Evolutionary conservation across 179 eudicot species (phyloP).

Genomic region (Beta corolliflora): DNA sequence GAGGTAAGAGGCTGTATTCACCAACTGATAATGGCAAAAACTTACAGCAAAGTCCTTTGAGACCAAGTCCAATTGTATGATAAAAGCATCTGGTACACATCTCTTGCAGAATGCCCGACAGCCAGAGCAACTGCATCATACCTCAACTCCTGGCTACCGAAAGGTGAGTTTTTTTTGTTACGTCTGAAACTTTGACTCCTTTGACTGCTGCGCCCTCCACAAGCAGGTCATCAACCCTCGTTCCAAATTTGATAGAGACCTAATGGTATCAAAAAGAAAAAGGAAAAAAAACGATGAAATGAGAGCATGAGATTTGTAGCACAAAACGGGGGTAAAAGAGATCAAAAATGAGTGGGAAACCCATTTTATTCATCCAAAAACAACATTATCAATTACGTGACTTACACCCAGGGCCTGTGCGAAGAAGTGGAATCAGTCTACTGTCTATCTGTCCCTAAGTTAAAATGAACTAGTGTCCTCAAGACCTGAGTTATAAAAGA

Average conservation of each 20-base stretch:
- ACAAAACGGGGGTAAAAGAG: not conserved
- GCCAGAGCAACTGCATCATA: conserved; percentile 94
- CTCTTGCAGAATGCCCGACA: conserved; percentile 97
- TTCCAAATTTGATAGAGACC: conserved; percentile 86
- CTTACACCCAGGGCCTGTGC: conserved; percentile 81
- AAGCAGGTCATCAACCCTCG: conserved; percentile 89
- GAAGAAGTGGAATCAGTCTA: conserved; percentile 85
- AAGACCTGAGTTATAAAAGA: conserved; percentile 53
- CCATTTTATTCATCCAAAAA: not conserved
- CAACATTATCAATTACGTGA: conserved; percentile 5
- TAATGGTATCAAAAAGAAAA: conserved; percentile 26
- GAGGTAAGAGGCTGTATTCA: not conserved
- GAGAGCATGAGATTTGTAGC: not conserved
- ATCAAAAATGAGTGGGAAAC: not conserved
- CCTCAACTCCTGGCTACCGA: conserved; percentile 45
- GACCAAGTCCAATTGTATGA: conserved; percentile 67
- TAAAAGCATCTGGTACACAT: conserved; percentile 88
- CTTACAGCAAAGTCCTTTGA: conserved; percentile 94
- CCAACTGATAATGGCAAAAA: conserved; percentile 14
- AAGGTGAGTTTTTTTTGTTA: conserved; percentile 34
- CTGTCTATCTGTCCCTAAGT: conserved; percentile 91
- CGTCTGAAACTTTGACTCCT: conserved; percentile 81
- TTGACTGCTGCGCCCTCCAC: conserved; percentile 55
- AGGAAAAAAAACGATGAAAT: conserved; percentile 1
- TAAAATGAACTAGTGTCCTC: conserved; percentile 85